These are phyloP conservation scores for Spinacia oleracea DNA, from an alignment of 179 eudicot species.

Conservation along the genomic window DNA sequence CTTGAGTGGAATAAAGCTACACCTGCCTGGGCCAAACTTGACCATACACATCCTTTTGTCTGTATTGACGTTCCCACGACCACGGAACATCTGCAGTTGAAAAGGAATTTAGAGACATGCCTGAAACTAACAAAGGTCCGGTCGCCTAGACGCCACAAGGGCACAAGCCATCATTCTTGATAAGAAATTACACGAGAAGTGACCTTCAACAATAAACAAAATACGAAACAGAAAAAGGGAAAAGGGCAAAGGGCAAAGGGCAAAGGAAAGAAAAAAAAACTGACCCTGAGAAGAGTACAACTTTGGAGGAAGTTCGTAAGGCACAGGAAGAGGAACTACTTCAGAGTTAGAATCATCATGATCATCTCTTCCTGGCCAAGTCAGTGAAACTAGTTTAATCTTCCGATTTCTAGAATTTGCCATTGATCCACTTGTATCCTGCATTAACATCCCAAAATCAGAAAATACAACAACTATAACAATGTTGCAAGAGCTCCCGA, in stretches of 20 bases:
- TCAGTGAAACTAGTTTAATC: conserved; percentile 70
- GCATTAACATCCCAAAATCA: conserved; percentile 15
- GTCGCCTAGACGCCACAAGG: not conserved
- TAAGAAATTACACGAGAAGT: not conserved
- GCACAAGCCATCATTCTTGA: not conserved
- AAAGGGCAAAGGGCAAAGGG: not conserved
- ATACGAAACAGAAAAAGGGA: not conserved
- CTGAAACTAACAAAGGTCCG: not conserved
- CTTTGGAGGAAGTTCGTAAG: conserved; percentile 90
- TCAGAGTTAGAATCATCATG: conserved; percentile 42
- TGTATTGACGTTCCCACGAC: conserved; percentile 90
- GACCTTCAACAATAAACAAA: not conserved
- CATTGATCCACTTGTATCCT: conserved; percentile 37
- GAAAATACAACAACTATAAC: not conserved
- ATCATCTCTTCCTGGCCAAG: conserved; percentile 45
- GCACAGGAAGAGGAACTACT: conserved; percentile 70
- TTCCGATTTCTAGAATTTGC: conserved; percentile 34
- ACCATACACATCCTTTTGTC: conserved; percentile 78
- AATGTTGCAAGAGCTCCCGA: not conserved
- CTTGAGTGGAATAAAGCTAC: conserved; percentile 30
- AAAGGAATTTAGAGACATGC: not conserved
- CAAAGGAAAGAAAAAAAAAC: not conserved
- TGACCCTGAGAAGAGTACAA: conserved; percentile 75
- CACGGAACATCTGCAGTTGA: conserved; percentile 73
- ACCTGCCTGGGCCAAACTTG: conserved; percentile 84